phyloP scores from a whole-genome alignment of 768 basidiomycete species.

The Stropharia rugosoannulata region DNA sequence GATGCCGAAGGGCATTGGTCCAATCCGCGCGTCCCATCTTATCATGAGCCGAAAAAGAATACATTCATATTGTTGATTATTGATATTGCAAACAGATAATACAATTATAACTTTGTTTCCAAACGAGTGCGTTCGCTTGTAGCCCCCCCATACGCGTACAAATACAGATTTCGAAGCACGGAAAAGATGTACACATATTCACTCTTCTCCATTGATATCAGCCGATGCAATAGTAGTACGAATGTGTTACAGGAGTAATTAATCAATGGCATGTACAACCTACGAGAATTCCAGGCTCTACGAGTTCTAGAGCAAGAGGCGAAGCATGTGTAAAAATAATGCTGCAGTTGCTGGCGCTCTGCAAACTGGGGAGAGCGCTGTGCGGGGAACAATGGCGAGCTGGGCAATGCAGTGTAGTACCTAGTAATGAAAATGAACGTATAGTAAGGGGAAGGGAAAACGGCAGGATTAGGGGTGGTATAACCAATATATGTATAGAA shows the following conservation, averaged over 20 bases:
- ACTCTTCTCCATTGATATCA: slow-evolving; percentile 8
- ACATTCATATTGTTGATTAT: slow-evolving; percentile 1
- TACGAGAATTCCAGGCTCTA: slow-evolving; percentile 1
- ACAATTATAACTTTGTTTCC: not conserved
- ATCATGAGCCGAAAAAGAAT: slow-evolving; percentile 2
- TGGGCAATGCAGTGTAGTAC: not conserved
- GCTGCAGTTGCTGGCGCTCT: not conserved
- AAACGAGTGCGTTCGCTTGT: slow-evolving; percentile 3
- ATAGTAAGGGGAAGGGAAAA: not conserved
- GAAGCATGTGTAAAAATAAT: not conserved
- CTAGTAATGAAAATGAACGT: not conserved
- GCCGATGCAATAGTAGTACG: slow-evolving; percentile 6
- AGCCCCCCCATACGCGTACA: no score
- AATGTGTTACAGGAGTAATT: slow-evolving; percentile 8
- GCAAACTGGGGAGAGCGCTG: not conserved
- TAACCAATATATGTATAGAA: not conserved
- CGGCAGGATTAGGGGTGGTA: not conserved
- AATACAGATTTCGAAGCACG: slow-evolving; percentile 3
- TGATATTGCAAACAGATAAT: not conserved
- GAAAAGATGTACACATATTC: not conserved
- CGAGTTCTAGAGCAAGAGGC: slow-evolving; percentile 2
- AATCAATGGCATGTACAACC: slow-evolving; percentile 8
- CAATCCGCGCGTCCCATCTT: slow-evolving; percentile 2
- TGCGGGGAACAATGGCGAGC: not conserved
- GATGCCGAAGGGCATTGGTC: not conserved